phyloP scores from a whole-genome alignment of 2,329 filamentous ascomycete species.

The Falciphora oryzae region DNA sequence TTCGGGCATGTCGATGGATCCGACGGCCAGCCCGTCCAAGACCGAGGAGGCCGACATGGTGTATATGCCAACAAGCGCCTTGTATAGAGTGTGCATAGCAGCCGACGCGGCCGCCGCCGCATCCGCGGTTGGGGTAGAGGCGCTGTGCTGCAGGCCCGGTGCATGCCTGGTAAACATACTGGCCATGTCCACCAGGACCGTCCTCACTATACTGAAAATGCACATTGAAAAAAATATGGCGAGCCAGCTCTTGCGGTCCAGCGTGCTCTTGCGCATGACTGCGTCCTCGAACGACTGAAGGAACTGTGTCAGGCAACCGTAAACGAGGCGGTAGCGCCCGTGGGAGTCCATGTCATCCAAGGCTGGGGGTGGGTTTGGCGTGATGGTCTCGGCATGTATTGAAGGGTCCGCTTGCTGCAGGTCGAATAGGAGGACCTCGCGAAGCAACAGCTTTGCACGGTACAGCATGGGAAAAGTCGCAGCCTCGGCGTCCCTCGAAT shows the following conservation, averaged over 20 bases:
- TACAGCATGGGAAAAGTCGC: constrained; percentile 44
- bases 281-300: constrained; percentile 46
- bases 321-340: constrained; percentile 41
- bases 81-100: constrained; percentile 44
- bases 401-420: constrained; percentile 43
- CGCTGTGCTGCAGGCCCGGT: constrained; percentile 9
- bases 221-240: constrained; percentile 50
- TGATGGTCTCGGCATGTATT: constrained; percentile 32
- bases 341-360: constrained; percentile 41
- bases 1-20: constrained; percentile 29
- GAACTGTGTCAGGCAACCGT: constrained; percentile 45
- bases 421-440: constrained; percentile 50
- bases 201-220: constrained; percentile 51
- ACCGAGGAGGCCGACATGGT: constrained; percentile 36
- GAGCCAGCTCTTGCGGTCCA: constrained; percentile 41
- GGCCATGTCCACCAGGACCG: constrained; percentile 43
- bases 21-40: constrained; percentile 35
- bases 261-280: constrained; percentile 31
- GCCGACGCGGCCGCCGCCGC: constrained; percentile 23
- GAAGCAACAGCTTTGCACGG: constrained; percentile 47
- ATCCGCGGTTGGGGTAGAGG: constrained; percentile 13
- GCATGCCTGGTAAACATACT: constrained; percentile 20
- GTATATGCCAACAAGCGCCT: constrained; percentile 45
- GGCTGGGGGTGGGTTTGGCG: constrained; percentile 25
- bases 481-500: constrained; percentile 42